Percentiles rank a stretch among this genome's conserved stretches.
Evolutionary conservation across 2,329 filamentous ascomycete species (phyloP).

Genomic region (Pseudogymnoascus sp.): DNA sequence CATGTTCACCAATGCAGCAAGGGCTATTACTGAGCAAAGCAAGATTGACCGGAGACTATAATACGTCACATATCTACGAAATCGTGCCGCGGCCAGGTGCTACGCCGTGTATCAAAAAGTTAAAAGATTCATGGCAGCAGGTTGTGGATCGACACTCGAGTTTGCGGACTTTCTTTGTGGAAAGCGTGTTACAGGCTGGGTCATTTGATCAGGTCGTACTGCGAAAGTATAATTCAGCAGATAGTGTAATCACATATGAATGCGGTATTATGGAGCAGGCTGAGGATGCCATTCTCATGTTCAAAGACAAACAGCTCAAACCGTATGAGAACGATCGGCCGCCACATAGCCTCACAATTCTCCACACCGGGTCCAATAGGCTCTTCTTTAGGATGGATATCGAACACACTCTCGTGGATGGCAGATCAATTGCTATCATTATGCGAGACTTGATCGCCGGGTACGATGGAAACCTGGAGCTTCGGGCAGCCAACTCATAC

Average conservation of each 20-base stretch:
- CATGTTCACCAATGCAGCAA: slow-evolving; percentile 16
- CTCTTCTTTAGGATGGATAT: slow-evolving; percentile 39
- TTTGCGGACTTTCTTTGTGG: slow-evolving; percentile 25
- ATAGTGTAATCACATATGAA: neutral
- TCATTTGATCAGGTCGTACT: slow-evolving; percentile 24
- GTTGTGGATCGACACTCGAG: slow-evolving; percentile 24
- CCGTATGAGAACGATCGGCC: slow-evolving; percentile 17
- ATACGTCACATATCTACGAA: slow-evolving; percentile 19
- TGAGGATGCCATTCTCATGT: neutral
- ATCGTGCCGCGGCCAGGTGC: slow-evolving; percentile 15
- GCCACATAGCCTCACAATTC: slow-evolving; percentile 38
- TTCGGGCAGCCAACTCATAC: slow-evolving; percentile 8
- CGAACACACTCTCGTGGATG: slow-evolving; percentile 42
- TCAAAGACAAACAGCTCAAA: slow-evolving; percentile 10
- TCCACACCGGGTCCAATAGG: slow-evolving; percentile 31
- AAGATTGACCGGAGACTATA: slow-evolving; percentile 11
- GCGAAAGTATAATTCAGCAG: neutral
- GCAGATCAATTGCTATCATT: slow-evolving; percentile 38
- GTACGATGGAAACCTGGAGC: slow-evolving; percentile 32
- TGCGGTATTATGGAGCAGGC: neutral
- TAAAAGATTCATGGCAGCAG: slow-evolving; percentile 17
- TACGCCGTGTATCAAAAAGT: slow-evolving; percentile 22
- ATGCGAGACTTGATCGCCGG: slow-evolving; percentile 36
- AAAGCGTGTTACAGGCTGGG: slow-evolving; percentile 14
- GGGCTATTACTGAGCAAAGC: slow-evolving; percentile 15